phyloP scores from a whole-genome alignment of 352 stramenopile species.

The Globisporangium solare region DNA sequence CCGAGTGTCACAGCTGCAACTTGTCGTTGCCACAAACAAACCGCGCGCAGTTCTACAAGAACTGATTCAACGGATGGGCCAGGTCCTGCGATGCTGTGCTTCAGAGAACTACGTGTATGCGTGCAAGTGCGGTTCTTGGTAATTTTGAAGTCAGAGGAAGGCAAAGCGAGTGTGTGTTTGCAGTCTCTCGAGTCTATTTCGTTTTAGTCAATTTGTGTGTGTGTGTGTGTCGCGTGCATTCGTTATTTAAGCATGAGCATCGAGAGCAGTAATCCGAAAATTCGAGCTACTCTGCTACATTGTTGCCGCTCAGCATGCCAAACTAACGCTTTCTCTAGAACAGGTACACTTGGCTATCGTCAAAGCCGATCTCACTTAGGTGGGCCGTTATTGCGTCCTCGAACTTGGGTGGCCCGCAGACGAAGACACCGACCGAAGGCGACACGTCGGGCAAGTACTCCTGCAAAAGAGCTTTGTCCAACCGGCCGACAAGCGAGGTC shows the following conservation, averaged over 20 bases:
- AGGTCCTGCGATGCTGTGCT: no score
- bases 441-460: constrained; percentile 38
- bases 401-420: constrained; percentile 71
- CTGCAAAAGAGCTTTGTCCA: constrained; percentile 41
- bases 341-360: constrained; percentile 51
- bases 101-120: background rate
- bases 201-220: background rate
- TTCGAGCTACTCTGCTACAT: no score
- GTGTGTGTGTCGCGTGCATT: background rate
- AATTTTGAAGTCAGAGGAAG: background rate
- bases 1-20: constrained; percentile 36
- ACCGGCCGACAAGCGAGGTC: constrained; percentile 41
- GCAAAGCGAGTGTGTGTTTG: constrained; percentile 1
- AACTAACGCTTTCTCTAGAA: constrained; percentile 31
- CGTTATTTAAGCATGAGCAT: constrained; percentile 12
- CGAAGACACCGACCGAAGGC: constrained; percentile 49
- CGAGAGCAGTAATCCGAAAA: background rate
- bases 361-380: constrained; percentile 44
- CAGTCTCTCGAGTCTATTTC: background rate
- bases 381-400: constrained; percentile 48
- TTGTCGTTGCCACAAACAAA: constrained; percentile 23
- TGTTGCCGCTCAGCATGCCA: no score
- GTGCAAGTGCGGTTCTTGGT: background rate
- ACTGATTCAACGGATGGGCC: background rate
- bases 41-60: constrained; percentile 17